Base-by-base conservation (phyloP, 345 rosid species). In the Kernera saxatilis region DNA sequence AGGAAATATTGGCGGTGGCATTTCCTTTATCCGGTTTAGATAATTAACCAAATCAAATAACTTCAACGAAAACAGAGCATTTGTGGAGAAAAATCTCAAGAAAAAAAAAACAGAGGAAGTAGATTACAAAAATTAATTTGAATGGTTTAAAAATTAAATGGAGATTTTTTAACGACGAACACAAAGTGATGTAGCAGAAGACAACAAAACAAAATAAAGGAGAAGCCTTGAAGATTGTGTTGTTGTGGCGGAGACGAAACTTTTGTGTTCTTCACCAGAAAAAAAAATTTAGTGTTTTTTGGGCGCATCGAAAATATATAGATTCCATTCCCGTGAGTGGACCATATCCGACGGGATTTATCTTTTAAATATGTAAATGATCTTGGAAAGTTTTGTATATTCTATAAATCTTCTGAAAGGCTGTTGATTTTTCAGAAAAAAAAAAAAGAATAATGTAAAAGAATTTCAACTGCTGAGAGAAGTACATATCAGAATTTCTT, bases 1-100 rank as follows among this genome's bases (percentile, higher is more conserved):
- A 46, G 99, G 93, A 78, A 94, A 94, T 81, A 83, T 78, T 8
- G 82, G 79, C 35, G 91, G 91, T 54, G 95, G 88, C 92, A 93
- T 90, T 53, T 43, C 10, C 3, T 23, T 11, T 1, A 5, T 7
- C 70, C 74, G 59, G 79, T 69, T 52, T 27, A 25, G 70, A 39
- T 14, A 15, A 19, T 0, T 0, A 57, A 30, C 44, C 43, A 52
- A 55, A 30, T 11, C 7, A 63, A 69, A 3, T 55, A 64, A 30
- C 18, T 18, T 41, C 5, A 35, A 68, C 1, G 3, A 35, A 26
- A 75, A 32, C 48, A 69, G 72, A 74, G 68, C 67, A 57, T 46
- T 14, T 14, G 57, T 36, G 9, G 1, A 11, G 12, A 39, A 18
- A 18, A 12, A 37, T 14, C 21, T 32, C 0, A 37, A 51, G 45